Evolutionary conservation across 345 rosid species (phyloP).

Genomic region (Citrus medica): DNA sequence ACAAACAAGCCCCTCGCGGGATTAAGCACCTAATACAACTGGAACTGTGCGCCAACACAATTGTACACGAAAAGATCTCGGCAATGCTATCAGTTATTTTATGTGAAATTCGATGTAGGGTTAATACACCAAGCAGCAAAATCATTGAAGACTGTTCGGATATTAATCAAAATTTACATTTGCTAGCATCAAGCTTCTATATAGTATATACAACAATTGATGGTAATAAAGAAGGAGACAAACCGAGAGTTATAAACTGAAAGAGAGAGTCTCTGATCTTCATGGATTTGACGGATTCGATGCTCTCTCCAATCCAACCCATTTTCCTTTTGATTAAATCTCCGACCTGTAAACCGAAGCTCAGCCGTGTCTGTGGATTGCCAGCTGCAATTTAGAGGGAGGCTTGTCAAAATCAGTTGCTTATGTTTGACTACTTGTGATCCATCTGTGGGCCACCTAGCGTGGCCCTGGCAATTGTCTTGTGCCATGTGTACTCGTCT

Average conservation of each 20-base stretch:
- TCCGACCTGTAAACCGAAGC: neutral
- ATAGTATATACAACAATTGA: neutral
- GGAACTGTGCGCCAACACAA: neutral
- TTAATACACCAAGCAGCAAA: neutral
- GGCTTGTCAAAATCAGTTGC: neutral
- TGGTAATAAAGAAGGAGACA: neutral
- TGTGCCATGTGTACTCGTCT: neutral
- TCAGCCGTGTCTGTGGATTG: neutral
- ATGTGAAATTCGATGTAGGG: neutral
- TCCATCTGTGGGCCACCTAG: neutral
- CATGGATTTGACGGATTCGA: constrained; percentile 44
- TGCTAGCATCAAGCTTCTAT: neutral
- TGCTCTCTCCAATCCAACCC: constrained; percentile 33
- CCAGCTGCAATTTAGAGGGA: neutral
- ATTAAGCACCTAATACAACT: neutral
- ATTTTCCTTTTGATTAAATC: constrained; percentile 2
- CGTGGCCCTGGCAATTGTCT: neutral
- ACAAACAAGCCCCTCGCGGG: neutral
- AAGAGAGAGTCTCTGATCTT: constrained; percentile 45
- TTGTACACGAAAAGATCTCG: neutral
- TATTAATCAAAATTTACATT: neutral
- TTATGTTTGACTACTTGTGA: neutral
- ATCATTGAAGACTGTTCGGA: neutral
- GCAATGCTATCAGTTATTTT: neutral
- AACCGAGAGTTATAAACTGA: constrained; percentile 57